Evolutionary conservation across 768 basidiomycete species (phyloP), one percentile per base, ranked within the genome.

Genomic region (Crassisporium funariophilum): DNA sequence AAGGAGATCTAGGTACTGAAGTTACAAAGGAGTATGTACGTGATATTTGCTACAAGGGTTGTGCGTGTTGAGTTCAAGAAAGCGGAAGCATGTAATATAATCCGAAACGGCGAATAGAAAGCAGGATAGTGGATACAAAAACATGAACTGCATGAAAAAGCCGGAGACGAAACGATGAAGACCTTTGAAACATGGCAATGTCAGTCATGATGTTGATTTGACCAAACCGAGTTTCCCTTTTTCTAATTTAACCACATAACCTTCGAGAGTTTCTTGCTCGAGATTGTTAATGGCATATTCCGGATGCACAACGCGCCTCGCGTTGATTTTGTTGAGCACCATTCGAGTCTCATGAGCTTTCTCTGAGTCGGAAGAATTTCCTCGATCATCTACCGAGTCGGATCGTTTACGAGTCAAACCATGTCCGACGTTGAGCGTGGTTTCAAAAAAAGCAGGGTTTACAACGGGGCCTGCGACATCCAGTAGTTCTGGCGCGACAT

Each of bases 211-310:
- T n/a, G n/a, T n/a, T n/a, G n/a, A n/a, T n/a, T 57, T 66, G 6
- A 54, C 52, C 46, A 89, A 68, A 10, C 86, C 87, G 20, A 89
- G 62, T 21, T 61, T 65, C 16, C 86, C 84, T 47, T 60, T 69
- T 56, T 75, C 70, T 48, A 90, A 59, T 49, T 75, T 72, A 35
- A 84, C 76, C 15, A 78, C 80, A 50, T 73, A 80, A 7, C 86
- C 86, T 2, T 68, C 70, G 11, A 89, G 66, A 23, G 74, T 70
- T 56, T 90, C 88, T 35, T 73, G 63, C 64, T 90, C 86, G 27
- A 90, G 65, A 56, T 83, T 86, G 54, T 87, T 81, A 46, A 86
- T 72, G 12, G 69, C 70, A 58, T 84, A 85, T 63, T 90, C 88
- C 22, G 74, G 65, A 52, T 88, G 85, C 4, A 89, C 76, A 41